A percentile compares a stretch with the other conserved stretches of the same genome.
These are phyloP conservation scores for Exophiala lecanii-corni DNA, from an alignment of 2,329 filamentous ascomycete species.

Conservation along the genomic window DNA sequence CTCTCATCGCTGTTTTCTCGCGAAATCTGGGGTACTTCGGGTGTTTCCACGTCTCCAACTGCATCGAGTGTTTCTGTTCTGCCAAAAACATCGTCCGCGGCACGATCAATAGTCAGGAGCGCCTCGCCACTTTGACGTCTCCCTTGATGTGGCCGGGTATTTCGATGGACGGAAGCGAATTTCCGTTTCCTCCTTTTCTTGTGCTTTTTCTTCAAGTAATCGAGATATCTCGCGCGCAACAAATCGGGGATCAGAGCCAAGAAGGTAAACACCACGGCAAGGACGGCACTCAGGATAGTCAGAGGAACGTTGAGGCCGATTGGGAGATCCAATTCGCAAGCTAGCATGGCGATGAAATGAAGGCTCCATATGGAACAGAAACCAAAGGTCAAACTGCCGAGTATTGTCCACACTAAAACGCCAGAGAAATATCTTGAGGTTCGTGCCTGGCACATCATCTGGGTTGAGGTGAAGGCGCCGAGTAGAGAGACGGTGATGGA, in stretches of 20 bases:
- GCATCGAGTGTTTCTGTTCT: background rate
- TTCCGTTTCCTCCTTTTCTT: conserved; percentile 6
- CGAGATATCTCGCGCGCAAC: conserved; percentile 26
- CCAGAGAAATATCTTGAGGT: conserved; percentile 29
- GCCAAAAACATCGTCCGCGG: too few species aligned
- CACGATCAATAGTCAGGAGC: conserved; percentile 3
- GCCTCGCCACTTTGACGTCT: conserved; percentile 14
- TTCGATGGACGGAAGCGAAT: background rate
- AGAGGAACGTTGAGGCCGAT: conserved; percentile 29
- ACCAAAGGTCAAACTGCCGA: conserved; percentile 31
- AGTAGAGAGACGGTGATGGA: conserved; percentile 32
- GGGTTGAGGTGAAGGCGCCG: conserved; percentile 32
- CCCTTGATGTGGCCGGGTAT: background rate
- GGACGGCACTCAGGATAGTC: conserved; percentile 27
- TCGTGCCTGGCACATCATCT: conserved; percentile 32
- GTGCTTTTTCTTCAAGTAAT: conserved; percentile 8
- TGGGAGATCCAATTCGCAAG: conserved; percentile 30
- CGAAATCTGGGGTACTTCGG: background rate
- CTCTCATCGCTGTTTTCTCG: conserved; percentile 1
- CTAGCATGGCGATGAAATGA: conserved; percentile 33
- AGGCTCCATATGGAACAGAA: conserved; percentile 33
- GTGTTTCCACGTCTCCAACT: background rate
- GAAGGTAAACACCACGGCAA: conserved; percentile 26
- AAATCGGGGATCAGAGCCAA: conserved; percentile 28
- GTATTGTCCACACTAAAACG: conserved; percentile 29